Conservation (phyloP, 164 flowering plant species). For the grape (Vitis vinifera) region DNA sequence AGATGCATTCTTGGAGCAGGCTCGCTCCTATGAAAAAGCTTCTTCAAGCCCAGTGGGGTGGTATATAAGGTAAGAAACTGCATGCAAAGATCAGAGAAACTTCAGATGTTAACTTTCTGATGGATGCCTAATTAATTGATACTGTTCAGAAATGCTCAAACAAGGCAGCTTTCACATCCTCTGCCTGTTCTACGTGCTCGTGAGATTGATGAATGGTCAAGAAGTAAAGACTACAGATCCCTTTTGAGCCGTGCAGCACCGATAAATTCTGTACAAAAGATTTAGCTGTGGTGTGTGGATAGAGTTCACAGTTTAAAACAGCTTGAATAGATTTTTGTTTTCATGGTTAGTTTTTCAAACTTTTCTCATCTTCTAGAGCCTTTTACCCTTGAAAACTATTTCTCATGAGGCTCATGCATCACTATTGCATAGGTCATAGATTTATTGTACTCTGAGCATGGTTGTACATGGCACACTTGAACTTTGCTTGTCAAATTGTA, state of each 20-base stretch:
- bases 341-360: neutral
- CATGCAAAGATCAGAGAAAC: neutral
- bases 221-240: constrained; percentile 63
- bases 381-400: neutral
- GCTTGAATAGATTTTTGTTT: neutral
- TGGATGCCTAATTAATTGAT: constrained; percentile 3
- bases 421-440: neutral
- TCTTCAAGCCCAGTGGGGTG: constrained; percentile 92
- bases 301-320: neutral
- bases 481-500: too few species aligned
- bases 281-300: constrained; percentile 16
- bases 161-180: constrained; percentile 94
- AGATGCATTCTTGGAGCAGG: constrained; percentile 98
- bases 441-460: too few species aligned
- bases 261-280: constrained; percentile 23
- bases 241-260: constrained; percentile 60
- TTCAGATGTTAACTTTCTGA: constrained; percentile 1
- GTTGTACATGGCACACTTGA: too few species aligned
- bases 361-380: neutral
- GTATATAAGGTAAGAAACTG: constrained; percentile 71
- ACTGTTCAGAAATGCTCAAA: constrained; percentile 89
- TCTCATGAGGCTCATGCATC: neutral
- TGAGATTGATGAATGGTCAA: constrained; percentile 96
- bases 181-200: constrained; percentile 95
- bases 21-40: constrained; percentile 96